Base-by-base conservation (phyloP, 495 filamentous ascomycete species). In the Penicillium goetzii region DNA sequence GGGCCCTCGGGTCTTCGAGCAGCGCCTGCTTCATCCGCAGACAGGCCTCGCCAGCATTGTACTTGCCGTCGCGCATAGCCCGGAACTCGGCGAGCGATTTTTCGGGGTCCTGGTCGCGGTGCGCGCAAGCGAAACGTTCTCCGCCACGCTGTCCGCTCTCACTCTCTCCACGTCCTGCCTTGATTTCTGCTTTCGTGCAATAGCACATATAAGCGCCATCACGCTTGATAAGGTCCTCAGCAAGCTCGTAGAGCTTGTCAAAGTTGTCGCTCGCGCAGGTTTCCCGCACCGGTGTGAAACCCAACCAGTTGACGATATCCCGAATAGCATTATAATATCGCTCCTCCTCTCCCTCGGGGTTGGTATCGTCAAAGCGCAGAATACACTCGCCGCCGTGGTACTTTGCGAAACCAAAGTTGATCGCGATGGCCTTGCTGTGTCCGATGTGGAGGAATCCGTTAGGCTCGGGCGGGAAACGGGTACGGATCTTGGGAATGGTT, bases 371-470 rank as follows among this genome's bases (percentile, higher is more conserved):
- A 69, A 88, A 91, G 58, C 88, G 77, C 63, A 88, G 74, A 34
- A 86, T 85, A 75, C 85, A 90, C 59, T 90, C 80, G 57, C 96
- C 96, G 14, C 89, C 89, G 74, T 97, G 89, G 69, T 89, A 87
- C 66, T 85, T 87, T 12, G 95, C 95, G 77, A 97, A 97, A 0
- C 95, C 96, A 73, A 98, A 98, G 78, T 98, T 99, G 69, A 98
- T 85, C 0, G 92, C 87, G 76, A 99, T 97, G n/a, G 95, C 95
- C 79, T 98, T 98, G 65, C 88, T 88, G 73, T 98, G 95, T 21
- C 93, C 93, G 70, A 97, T 91, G 69, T 96, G 93, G 15, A 96
- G 85, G 74, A 73, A 85, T 59, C 83, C 83, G 61, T 85, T 85
- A 38, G 93, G 93, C 77, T 98, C 96, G 17, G 95, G 95, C 7